These are phyloP conservation scores for Lentinula sp. DNA, from an alignment of 768 basidiomycete genomes.

Conservation along the genomic window DNA sequence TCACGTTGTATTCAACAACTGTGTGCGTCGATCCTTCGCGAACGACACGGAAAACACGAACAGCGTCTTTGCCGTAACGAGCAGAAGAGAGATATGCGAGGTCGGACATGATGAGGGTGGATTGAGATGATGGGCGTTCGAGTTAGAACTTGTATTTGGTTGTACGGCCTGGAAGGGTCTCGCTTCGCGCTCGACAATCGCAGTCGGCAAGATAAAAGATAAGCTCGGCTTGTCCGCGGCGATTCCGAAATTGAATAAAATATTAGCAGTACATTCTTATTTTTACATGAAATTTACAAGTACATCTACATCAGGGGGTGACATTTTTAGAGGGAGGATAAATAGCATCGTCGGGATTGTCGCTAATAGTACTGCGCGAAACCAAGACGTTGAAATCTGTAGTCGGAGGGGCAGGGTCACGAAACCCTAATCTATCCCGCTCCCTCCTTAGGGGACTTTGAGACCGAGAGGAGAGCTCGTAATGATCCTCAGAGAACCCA, in stretches of 20 bases:
- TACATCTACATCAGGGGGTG: not conserved
- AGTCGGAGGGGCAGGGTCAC: not conserved
- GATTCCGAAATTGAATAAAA: too few species aligned
- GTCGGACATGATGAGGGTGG: not conserved
- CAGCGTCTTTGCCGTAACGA: slow-evolving; percentile 84
- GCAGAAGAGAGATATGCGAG: slow-evolving; percentile 33
- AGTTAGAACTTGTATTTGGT: too few species aligned
- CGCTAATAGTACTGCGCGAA: not conserved
- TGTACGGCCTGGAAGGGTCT: too few species aligned
- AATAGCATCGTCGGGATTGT: not conserved
- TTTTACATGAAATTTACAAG: not conserved
- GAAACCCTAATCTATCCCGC: not conserved
- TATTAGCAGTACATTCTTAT: too few species aligned
- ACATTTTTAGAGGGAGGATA: not conserved
- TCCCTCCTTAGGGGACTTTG: not conserved
- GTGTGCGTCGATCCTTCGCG: slow-evolving; percentile 62
- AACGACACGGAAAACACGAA: slow-evolving; percentile 83
- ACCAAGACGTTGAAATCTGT: not conserved
- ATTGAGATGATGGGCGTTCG: too few species aligned
- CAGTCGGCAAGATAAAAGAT: too few species aligned
- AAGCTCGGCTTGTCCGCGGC: too few species aligned
- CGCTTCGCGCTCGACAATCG: too few species aligned
- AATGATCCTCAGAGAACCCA: not conserved
- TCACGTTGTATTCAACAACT: slow-evolving; percentile 82
- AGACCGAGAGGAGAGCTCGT: not conserved